Base-by-base conservation (phyloP, 2,329 filamentous ascomycete species). In the Claviceps humidiphila region DNA sequence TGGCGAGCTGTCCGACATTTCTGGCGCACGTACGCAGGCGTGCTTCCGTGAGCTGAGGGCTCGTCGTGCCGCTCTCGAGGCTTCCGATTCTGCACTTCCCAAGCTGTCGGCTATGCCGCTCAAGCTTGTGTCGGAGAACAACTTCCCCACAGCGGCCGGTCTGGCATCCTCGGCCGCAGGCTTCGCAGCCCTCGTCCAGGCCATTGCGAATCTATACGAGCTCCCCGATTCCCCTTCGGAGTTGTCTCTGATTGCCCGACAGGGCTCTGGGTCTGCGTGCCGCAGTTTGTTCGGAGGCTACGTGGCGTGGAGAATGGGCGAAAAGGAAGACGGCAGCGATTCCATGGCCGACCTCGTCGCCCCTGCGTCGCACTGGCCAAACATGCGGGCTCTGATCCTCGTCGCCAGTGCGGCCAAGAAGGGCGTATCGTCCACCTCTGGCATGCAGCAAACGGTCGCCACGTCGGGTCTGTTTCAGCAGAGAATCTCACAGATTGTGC, bases 131-230 rank as follows among this genome's bases (percentile, higher is more conserved):
- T 93, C 87, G 53, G 87, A 93, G 74, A 98, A 98, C 78, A 98
- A 98, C 78, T 98, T 98, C 77, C 93, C 93, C 57, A 98, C 93
- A 2, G 93, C 93, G 26, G 93, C 93, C 4, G 93, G 93, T 6
- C 82, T 98, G 16, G 83, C 84, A 4, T 84, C 80, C 17, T 86
- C 82, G 0, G 83, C 82, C 1, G 82, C 82, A 1, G 82, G 82
- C 5, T 85, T 85, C 57, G 82, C 82, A 2, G 82, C 82, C 20
- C 71, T 85, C 5, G 82, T 97, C 20, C 81, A 89, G 54, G 90
- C 88, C 58, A 88, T 98, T 60, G 93, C 93, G 39, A 80, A 97
- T 67, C 80, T 98, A 42, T 98, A 97, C 73, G 77, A 87, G 66
- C 81, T 98, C 6, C 84, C 86, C 4, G 80, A 89, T 55, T 82